Percentiles rank a stretch among this genome's conserved stretches.
These are phyloP conservation scores for Pholiota conissans DNA, from an alignment of 768 basidiomycete species.

Conservation along the genomic window DNA sequence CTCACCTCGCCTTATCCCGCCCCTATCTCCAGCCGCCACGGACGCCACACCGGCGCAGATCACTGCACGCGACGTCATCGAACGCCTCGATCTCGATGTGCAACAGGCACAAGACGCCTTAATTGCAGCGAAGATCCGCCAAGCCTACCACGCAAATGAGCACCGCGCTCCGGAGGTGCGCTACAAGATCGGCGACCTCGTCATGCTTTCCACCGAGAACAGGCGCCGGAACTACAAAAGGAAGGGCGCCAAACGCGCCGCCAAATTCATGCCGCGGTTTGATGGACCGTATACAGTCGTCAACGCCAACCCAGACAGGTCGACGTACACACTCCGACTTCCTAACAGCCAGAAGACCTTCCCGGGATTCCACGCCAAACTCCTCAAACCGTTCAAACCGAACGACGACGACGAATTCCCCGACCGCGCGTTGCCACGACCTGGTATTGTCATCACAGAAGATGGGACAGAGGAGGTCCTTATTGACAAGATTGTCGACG, in stretches of 20 bases:
- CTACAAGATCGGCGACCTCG: slow-evolving; percentile 31
- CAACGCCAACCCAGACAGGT: slow-evolving; percentile 12
- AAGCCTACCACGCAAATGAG: slow-evolving; percentile 31
- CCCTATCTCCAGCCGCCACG: slow-evolving; percentile 13
- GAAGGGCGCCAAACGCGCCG: slow-evolving; percentile 26
- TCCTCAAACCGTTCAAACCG: slow-evolving; percentile 23
- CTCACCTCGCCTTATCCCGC: slow-evolving; percentile 26
- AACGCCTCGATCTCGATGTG: background rate
- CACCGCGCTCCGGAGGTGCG: slow-evolving; percentile 17
- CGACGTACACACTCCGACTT: slow-evolving; percentile 29
- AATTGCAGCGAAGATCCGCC: slow-evolving; percentile 13
- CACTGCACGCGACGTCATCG: background rate
- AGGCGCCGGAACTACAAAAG: slow-evolving; percentile 28
- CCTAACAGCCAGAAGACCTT: slow-evolving; percentile 23
- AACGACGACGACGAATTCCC: slow-evolving; percentile 35
- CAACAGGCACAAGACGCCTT: slow-evolving; percentile 6
- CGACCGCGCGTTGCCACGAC: background rate
- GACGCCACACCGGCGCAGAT: slow-evolving; percentile 3
- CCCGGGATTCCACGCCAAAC: slow-evolving; percentile 34
- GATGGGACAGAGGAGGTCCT: slow-evolving; percentile 13
- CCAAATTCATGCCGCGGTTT: slow-evolving; percentile 42
- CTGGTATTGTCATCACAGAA: slow-evolving; percentile 2
- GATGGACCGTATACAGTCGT: slow-evolving; percentile 28
- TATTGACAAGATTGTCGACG: slow-evolving; percentile 30
- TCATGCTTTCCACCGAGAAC: slow-evolving; percentile 36